These are phyloP conservation scores for Cyberlindnera euphorbiiphila DNA, from an alignment of 805 yeast species.

Conservation along the genomic window DNA sequence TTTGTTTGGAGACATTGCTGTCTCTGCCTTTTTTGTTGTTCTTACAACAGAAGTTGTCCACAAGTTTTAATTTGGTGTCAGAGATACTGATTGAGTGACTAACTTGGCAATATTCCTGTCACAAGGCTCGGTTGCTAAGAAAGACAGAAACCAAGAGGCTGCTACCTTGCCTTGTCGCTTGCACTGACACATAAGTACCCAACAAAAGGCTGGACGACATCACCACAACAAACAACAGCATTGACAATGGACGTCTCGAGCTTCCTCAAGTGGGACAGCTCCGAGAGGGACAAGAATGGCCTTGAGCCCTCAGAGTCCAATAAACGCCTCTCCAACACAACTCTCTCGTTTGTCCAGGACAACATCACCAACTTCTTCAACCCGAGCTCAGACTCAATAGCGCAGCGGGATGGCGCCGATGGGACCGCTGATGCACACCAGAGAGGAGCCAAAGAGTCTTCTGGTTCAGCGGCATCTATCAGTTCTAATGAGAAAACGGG, in stretches of 20 bases:
- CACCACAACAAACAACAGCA: neutral
- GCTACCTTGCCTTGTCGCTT: too few species aligned
- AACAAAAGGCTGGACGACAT: too few species aligned
- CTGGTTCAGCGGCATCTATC: conserved; percentile 6
- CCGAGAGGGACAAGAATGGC: conserved; percentile 4
- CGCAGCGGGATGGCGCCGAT: neutral
- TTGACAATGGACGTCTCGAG: conserved; percentile 22
- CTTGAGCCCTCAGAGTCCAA: neutral
- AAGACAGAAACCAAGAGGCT: too few species aligned
- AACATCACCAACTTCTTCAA: conserved; percentile 14
- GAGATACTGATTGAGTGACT: too few species aligned
- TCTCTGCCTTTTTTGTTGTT: too few species aligned
- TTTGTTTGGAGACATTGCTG: too few species aligned
- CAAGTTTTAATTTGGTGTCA: too few species aligned
- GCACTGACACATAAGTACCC: too few species aligned
- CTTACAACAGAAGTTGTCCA: too few species aligned
- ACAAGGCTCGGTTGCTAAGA: too few species aligned
- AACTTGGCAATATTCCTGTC: too few species aligned
- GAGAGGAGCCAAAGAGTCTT: neutral
- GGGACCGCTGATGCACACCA: neutral
- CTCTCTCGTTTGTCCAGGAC: conserved; percentile 20
- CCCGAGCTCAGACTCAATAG: conserved; percentile 1
- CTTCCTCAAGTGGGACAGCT: conserved; percentile 30
- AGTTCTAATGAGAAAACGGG: conserved; percentile 7
- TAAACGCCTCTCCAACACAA: conserved; percentile 10